Evolutionary conservation across 2,329 filamentous ascomycete species (phyloP).

Genomic region (Venturia asperata): DNA sequence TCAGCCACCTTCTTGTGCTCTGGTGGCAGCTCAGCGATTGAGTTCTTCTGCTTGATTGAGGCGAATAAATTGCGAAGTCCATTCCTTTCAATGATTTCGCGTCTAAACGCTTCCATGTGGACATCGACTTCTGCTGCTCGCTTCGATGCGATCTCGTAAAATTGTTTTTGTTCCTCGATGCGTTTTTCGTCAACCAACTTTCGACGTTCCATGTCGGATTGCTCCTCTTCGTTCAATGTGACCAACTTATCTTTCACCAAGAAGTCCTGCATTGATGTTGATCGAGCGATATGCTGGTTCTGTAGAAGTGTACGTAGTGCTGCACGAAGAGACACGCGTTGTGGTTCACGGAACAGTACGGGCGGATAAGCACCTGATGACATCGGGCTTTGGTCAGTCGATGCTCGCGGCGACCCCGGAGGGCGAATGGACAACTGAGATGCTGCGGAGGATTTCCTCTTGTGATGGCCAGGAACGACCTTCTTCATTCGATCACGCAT

Average conservation of each 20-base stretch:
- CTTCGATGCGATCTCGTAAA: conserved; percentile 90
- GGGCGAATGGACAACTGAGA: conserved; percentile 27
- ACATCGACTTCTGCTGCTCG: conserved; percentile 89
- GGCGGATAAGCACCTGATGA: conserved; percentile 37
- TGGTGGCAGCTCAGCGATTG: conserved; percentile 78
- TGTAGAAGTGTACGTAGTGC: conserved; percentile 82
- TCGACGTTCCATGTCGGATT: conserved; percentile 69
- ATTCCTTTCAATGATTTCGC: conserved; percentile 66
- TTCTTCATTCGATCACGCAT: conserved; percentile 17
- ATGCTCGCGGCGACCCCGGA: conserved; percentile 28
- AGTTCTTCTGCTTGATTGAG: conserved; percentile 86
- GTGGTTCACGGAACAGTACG: conserved; percentile 75
- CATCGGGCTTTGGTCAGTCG: conserved; percentile 28
- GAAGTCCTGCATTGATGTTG: conserved; percentile 78
- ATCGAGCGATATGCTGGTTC: conserved; percentile 75
- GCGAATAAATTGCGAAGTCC: conserved; percentile 87
- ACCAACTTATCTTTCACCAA: conserved; percentile 61
- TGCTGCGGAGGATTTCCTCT: conserved; percentile 35
- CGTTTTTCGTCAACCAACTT: conserved; percentile 81
- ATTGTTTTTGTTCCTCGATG: conserved; percentile 84
- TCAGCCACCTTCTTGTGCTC: conserved; percentile 98
- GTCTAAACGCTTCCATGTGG: conserved; percentile 82
- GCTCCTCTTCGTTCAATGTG: conserved; percentile 70
- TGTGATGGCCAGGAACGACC: conserved; percentile 26
- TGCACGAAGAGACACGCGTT: conserved; percentile 83